phyloP scores from a whole-genome alignment of 306 rosid genomes.

The Cicer judaicum region DNA sequence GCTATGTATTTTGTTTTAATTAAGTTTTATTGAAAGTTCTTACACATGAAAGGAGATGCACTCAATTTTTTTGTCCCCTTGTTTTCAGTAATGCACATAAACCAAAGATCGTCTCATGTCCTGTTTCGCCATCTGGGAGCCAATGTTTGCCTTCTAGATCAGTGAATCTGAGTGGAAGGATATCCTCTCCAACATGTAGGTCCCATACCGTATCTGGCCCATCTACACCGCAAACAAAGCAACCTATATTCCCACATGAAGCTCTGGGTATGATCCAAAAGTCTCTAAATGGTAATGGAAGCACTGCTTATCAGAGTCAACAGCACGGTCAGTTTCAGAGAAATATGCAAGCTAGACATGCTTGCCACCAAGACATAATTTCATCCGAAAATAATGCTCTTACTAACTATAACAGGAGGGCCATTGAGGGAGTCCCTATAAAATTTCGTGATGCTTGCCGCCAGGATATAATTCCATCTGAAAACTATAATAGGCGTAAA shows the following conservation, averaged over 20 bases:
- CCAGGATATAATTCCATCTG: too few species aligned
- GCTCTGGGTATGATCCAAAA: constrained; percentile 53
- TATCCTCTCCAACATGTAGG: constrained; percentile 76
- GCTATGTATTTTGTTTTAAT: not conserved
- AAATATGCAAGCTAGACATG: constrained; percentile 52
- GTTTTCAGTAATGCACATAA: constrained; percentile 63
- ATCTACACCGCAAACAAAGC: constrained; percentile 70
- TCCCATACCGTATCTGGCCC: constrained; percentile 73
- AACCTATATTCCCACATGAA: constrained; percentile 53
- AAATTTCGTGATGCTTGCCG: constrained; percentile 44
- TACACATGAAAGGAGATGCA: constrained; percentile 17
- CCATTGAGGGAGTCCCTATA: constrained; percentile 44
- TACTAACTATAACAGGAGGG: constrained; percentile 54
- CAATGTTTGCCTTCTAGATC: constrained; percentile 65
- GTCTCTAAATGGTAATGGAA: constrained; percentile 48
- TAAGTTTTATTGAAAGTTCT: not conserved
- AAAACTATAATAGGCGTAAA: constrained; percentile 47
- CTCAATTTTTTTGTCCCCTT: constrained; percentile 33
- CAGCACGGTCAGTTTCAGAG: constrained; percentile 55
- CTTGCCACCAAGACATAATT: constrained; percentile 43
- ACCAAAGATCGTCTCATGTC: constrained; percentile 72
- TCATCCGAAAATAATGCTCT: constrained; percentile 51
- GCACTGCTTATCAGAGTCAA: constrained; percentile 49
- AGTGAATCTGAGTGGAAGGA: constrained; percentile 62
- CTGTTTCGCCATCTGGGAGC: constrained; percentile 73